phyloP scores from a whole-genome alignment of 148 eudicot genomes.

The Fagopyrum homotropicum region DNA sequence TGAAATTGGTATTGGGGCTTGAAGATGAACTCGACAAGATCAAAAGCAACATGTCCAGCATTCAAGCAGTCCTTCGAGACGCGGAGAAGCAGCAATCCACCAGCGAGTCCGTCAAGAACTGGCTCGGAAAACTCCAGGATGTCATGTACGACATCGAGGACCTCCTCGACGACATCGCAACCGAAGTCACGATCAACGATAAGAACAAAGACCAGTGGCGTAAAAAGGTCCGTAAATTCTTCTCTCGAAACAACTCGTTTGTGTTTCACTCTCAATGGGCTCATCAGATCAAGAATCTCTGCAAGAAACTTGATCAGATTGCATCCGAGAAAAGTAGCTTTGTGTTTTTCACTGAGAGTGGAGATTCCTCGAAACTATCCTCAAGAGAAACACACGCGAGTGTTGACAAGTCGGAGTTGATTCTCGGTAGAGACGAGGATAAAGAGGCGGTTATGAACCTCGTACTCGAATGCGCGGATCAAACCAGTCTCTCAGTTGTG shows the following conservation, averaged over 20 bases:
- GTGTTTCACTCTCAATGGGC: background rate
- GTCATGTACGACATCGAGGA: conserved; percentile 20
- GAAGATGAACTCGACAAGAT: conserved; percentile 15
- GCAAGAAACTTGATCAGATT: background rate
- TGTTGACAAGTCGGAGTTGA: background rate
- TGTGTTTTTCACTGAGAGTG: background rate
- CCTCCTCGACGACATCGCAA: conserved; percentile 11
- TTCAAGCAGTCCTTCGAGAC: background rate
- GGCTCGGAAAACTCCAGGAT: conserved; percentile 13
- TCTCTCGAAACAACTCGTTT: conserved; percentile 6
- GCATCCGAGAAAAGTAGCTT: background rate
- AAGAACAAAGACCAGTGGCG: background rate
- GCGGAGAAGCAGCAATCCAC: too few relatives aligned
- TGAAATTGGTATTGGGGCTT: background rate
- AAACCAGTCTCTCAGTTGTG: conserved; percentile 1
- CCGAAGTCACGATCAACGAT: background rate
- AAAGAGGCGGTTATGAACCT: conserved; percentile 1
- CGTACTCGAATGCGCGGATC: background rate
- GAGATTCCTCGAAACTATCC: background rate
- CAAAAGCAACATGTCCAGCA: conserved; percentile 11
- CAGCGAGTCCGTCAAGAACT: too few relatives aligned
- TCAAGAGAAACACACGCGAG: background rate
- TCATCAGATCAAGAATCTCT: background rate
- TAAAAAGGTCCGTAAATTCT: conserved; percentile 17
- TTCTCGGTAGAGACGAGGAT: conserved; percentile 22